Evolutionary conservation across 2,329 filamentous ascomycete genomes (phyloP).

Genomic region (Rhytidhysteron rufulum): DNA sequence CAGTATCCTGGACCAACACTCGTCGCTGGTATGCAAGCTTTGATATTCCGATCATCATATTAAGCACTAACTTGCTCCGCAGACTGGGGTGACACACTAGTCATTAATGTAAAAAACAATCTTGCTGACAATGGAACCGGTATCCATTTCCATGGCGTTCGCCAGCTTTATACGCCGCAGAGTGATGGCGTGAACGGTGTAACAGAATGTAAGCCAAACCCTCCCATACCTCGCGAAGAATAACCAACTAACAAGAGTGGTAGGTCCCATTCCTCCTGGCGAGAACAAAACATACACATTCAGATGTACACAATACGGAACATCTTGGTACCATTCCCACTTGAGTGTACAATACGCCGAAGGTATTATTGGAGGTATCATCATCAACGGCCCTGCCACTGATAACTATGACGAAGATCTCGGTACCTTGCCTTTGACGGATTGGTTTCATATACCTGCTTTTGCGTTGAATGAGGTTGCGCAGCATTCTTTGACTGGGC

Average conservation of each 20-base stretch:
- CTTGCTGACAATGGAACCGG: constrained; percentile 45
- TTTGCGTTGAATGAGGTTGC: constrained; percentile 28
- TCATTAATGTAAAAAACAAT: constrained; percentile 38
- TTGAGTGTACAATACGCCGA: constrained; percentile 42
- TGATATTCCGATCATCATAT: neutral
- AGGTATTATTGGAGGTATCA: constrained; percentile 39
- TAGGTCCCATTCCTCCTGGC: constrained; percentile 62
- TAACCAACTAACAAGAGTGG: constrained; percentile 23
- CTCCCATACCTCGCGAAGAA: neutral
- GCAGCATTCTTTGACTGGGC: constrained; percentile 27
- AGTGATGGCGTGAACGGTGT: constrained; percentile 55
- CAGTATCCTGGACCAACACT: constrained; percentile 59
- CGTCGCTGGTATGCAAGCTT: constrained; percentile 1
- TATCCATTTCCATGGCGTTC: constrained; percentile 56
- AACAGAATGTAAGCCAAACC: constrained; percentile 9
- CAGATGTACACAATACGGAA: constrained; percentile 49
- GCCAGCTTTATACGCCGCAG: constrained; percentile 53
- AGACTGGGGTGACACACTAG: constrained; percentile 37
- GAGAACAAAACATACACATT: constrained; percentile 56
- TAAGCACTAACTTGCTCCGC: neutral
- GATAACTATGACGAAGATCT: constrained; percentile 57
- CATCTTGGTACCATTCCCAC: constrained; percentile 43
- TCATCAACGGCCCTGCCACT: constrained; percentile 40
- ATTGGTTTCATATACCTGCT: constrained; percentile 55
- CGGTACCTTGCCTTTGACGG: constrained; percentile 56